Percentiles rank a stretch among this genome's conserved stretches.
These are phyloP conservation scores for Kondoa malvinella DNA, from an alignment of 768 basidiomycete genomes.

Conservation along the genomic window DNA sequence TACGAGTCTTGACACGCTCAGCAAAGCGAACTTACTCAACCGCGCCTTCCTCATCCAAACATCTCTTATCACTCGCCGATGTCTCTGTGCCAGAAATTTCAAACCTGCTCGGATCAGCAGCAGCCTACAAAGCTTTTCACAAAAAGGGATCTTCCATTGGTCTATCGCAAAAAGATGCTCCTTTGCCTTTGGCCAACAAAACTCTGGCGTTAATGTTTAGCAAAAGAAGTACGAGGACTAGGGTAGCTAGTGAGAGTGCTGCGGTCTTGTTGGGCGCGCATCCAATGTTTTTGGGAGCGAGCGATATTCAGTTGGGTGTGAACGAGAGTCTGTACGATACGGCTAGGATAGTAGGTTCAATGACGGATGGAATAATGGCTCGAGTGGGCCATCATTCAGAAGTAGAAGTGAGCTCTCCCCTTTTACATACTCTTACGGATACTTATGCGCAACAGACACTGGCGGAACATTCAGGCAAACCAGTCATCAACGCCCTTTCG, in stretches of 20 bases:
- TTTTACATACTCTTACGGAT: neutral
- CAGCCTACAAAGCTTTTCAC: slow-evolving; percentile 42
- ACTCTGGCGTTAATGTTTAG: slow-evolving; percentile 77
- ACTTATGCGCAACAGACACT: slow-evolving; percentile 48
- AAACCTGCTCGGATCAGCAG: slow-evolving; percentile 37
- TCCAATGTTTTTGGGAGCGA: slow-evolving; percentile 69
- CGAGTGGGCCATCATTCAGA: slow-evolving; percentile 83
- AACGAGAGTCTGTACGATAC: slow-evolving; percentile 77
- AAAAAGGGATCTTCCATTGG: slow-evolving; percentile 16
- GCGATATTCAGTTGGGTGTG: slow-evolving; percentile 89
- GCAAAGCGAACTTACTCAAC: slow-evolving; percentile 5
- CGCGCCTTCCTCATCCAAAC: slow-evolving; percentile 36
- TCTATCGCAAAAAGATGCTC: slow-evolving; percentile 25
- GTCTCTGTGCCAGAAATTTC: slow-evolving; percentile 57
- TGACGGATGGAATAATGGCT: slow-evolving; percentile 94
- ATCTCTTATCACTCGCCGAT: slow-evolving; percentile 78
- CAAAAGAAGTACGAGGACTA: slow-evolving; percentile 83
- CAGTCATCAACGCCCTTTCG: slow-evolving; percentile 89
- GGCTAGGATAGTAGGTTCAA: slow-evolving; percentile 71
- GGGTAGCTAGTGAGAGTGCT: slow-evolving; percentile 72
- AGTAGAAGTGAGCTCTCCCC: slow-evolving; percentile 51
- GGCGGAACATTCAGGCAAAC: slow-evolving; percentile 73
- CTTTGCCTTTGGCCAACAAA: slow-evolving; percentile 38
- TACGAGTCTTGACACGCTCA: neutral
- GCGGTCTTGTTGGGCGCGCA: slow-evolving; percentile 63